Evolutionary conservation across 1,284 basidiomycete genomes (phyloP).

Genomic region (Irpex rosettiformis): DNA sequence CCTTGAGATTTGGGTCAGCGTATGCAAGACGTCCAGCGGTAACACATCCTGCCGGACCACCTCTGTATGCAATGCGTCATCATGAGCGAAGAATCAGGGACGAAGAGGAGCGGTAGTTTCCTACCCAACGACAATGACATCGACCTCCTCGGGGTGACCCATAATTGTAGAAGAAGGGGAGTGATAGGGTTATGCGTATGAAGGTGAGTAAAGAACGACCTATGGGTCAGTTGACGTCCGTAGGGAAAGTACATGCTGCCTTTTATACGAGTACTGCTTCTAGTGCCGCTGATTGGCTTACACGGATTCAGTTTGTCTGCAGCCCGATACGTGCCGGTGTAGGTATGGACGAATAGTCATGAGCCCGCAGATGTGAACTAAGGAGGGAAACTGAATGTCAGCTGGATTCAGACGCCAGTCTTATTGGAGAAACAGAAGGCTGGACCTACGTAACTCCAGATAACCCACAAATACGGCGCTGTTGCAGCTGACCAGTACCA

Average conservation of each 20-base stretch:
- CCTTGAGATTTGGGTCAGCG: conserved; percentile 68
- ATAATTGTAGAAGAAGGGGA: conserved; percentile 22
- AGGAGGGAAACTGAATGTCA: conserved; percentile 10
- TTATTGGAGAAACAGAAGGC: conserved; percentile 3
- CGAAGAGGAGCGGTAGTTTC: conserved; percentile 9
- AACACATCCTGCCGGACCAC: conserved; percentile 67
- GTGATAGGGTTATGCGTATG: background rate
- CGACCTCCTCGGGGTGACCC: conserved; percentile 68
- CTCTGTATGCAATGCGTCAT: conserved; percentile 32
- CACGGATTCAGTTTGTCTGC: background rate
- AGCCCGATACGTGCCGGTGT: background rate
- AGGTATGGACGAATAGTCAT: background rate
- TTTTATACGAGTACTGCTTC: conserved; percentile 8
- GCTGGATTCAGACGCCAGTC: conserved; percentile 6
- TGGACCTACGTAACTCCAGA: conserved; percentile 9
- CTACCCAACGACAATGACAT: conserved; percentile 60
- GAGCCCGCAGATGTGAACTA: conserved; percentile 7
- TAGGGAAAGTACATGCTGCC: background rate
- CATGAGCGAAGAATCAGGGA: conserved; percentile 5
- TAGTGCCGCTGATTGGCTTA: background rate
- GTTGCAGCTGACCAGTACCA: conserved; percentile 15
- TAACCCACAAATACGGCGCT: conserved; percentile 8
- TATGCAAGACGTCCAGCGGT: conserved; percentile 67
- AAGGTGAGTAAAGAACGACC: conserved; percentile 4
- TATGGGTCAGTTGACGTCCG: conserved; percentile 5